Conservation (phyloP, 805 yeast genomes). For the Kregervanrija fluxuum region DNA sequence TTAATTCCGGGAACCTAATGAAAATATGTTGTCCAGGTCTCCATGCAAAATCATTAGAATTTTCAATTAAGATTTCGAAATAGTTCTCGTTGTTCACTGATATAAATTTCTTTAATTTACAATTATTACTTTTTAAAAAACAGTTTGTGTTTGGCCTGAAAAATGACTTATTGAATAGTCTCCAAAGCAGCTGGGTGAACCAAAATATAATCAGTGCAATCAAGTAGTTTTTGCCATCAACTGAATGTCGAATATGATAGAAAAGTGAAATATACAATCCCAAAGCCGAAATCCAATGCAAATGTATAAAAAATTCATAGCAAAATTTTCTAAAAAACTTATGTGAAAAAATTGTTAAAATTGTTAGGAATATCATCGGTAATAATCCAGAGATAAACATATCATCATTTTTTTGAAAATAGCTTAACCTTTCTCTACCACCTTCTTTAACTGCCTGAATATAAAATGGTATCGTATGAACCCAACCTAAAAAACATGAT, state of each 20-base stretch:
- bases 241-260: constrained; percentile 28
- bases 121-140: too few species aligned
- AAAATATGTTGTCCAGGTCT: too few species aligned
- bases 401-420: constrained; percentile 17
- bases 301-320: constrained; percentile 44
- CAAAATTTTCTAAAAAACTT: constrained; percentile 30
- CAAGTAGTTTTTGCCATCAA: too few species aligned
- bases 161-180: too few species aligned
- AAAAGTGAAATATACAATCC: constrained; percentile 41
- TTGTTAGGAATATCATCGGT: constrained; percentile 37
- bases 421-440: constrained; percentile 29
- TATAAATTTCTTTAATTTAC: too few species aligned
- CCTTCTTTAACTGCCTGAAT: constrained; percentile 41
- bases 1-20: too few species aligned
- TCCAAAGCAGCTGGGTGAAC: too few species aligned
- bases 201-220: too few species aligned
- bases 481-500: constrained; percentile 35
- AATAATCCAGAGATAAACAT: constrained; percentile 37
- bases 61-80: too few species aligned
- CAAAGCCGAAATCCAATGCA: constrained; percentile 47
- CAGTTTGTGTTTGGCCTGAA: too few species aligned
- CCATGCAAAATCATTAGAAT: too few species aligned
- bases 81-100: too few species aligned
- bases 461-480: constrained; percentile 46
- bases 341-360: constrained; percentile 38